Percentiles rank a stretch among this genome's conserved stretches.
phyloP scores from a whole-genome alignment of 2,329 filamentous ascomycete species.

The Neonectria sp. region DNA sequence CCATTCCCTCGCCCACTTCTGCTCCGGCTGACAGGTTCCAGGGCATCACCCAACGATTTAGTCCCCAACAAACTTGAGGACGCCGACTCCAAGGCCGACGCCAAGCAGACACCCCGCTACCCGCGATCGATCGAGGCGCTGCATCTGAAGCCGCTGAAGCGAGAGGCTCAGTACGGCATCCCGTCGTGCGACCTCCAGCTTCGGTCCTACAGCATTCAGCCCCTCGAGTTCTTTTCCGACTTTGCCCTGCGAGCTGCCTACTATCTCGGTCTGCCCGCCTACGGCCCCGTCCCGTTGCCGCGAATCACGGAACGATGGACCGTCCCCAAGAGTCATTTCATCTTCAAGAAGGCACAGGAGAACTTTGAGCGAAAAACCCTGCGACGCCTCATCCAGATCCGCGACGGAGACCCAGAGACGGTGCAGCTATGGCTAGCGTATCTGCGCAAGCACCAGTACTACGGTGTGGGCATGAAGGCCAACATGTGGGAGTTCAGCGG shows the following conservation, averaged over 20 bases:
- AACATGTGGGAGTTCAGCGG: constrained; percentile 93
- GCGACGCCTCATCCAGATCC: constrained; percentile 90
- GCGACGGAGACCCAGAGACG: constrained; percentile 89
- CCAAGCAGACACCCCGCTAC: constrained; percentile 62
- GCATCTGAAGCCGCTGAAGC: constrained; percentile 87
- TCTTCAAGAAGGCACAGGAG: constrained; percentile 97
- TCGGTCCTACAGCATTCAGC: constrained; percentile 90
- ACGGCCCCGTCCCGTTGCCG: constrained; percentile 88
- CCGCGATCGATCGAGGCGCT: constrained; percentile 88
- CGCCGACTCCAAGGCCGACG: constrained; percentile 10
- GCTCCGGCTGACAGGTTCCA: constrained; percentile 29
- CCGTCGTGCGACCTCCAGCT: constrained; percentile 93
- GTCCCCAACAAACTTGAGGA: constrained; percentile 30
- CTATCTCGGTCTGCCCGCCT: constrained; percentile 89
- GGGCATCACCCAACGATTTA: constrained; percentile 37
- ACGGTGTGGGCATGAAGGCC: constrained; percentile 99
- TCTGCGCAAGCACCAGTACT: constrained; percentile 90
- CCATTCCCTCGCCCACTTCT: not conserved
- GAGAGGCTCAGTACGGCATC: constrained; percentile 80
- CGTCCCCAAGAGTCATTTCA: constrained; percentile 89
- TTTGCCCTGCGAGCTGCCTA: constrained; percentile 96
- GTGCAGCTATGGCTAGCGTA: constrained; percentile 96
- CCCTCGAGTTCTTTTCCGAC: constrained; percentile 94
- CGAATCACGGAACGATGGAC: constrained; percentile 95
- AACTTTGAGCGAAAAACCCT: constrained; percentile 96